phyloP scores from a whole-genome alignment of 768 basidiomycete genomes.

The Pisolithus microcarpus region DNA sequence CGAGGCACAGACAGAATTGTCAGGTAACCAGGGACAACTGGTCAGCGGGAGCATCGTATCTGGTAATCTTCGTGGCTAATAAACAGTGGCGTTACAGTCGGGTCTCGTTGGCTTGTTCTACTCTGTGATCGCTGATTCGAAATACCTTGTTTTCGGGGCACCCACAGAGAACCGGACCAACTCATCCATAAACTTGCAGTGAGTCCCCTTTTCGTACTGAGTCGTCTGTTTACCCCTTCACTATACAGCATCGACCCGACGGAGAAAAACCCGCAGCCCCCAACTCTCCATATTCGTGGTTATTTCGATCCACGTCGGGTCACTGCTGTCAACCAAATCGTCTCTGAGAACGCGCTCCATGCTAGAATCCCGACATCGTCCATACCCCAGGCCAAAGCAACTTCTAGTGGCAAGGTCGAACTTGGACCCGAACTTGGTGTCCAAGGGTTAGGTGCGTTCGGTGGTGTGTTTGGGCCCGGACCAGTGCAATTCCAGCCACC shows the following conservation, averaged over 20 bases:
- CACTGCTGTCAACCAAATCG: constrained; percentile 26
- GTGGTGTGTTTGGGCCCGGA: constrained; percentile 16
- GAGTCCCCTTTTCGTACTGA: constrained; percentile 6
- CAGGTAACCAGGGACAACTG: constrained; percentile 20
- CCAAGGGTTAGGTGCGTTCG: constrained; percentile 10
- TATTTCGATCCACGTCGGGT: constrained; percentile 31
- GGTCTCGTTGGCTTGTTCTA: constrained; percentile 33
- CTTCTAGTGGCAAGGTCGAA: constrained; percentile 11
- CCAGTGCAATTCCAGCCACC: constrained; percentile 12
- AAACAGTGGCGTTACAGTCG: constrained; percentile 8
- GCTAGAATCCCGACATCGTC: constrained; percentile 17
- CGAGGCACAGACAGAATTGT: constrained; percentile 21
- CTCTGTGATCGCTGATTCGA: constrained; percentile 28
- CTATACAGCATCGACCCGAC: constrained; percentile 23
- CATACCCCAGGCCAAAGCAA: constrained; percentile 7
- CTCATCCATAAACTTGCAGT: constrained; percentile 37
- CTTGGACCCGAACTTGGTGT: constrained; percentile 12
- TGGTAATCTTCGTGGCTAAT: no score
- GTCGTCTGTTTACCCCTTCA: background rate
- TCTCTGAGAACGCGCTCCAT: constrained; percentile 21
- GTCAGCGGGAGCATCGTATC: constrained; percentile 9
- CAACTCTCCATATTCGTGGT: constrained; percentile 14
- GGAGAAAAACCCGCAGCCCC: constrained; percentile 16
- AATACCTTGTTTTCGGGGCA: constrained; percentile 27
- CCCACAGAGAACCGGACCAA: constrained; percentile 24